Evolutionary conservation across 1,284 basidiomycete genomes (phyloP).

Genomic region (Boletus semigastroideus): DNA sequence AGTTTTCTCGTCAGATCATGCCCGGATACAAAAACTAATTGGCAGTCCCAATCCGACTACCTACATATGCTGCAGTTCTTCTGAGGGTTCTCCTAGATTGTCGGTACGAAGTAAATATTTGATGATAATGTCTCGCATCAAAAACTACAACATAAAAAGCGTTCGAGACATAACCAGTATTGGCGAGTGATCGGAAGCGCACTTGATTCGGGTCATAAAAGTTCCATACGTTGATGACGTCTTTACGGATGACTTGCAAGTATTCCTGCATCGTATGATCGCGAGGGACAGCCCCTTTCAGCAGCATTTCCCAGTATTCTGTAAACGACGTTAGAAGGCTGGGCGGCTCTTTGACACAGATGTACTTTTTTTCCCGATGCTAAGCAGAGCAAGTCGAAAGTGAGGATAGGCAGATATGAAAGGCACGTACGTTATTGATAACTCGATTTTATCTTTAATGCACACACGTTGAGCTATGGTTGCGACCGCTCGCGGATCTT

Average conservation of each 20-base stretch:
- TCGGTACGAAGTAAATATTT: slow-evolving; percentile 3
- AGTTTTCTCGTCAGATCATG: too few species aligned
- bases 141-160: not conserved
- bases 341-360: not conserved
- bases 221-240: slow-evolving; percentile 33
- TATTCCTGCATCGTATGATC: slow-evolving; percentile 16
- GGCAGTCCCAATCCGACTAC: too few species aligned
- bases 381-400: not conserved
- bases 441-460: slow-evolving; percentile 16
- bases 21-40: too few species aligned
- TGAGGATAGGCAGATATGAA: not conserved
- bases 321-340: slow-evolving; percentile 6
- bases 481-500: not conserved
- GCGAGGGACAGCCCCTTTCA: slow-evolving; percentile 20
- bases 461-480: slow-evolving; percentile 23
- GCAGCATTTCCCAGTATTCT: slow-evolving; percentile 34
- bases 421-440: slow-evolving; percentile 17
- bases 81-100: slow-evolving; percentile 10
- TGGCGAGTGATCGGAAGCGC: not conserved
- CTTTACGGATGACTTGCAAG: slow-evolving; percentile 25
- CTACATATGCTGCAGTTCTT: not conserved
- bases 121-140: slow-evolving; percentile 12
- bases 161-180: not conserved
- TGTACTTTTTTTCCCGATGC: slow-evolving; percentile 28
- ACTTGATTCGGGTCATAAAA: slow-evolving; percentile 27